Conservation (phyloP, 2,329 filamentous ascomycete genomes). For the Cercospora canescens region DNA sequence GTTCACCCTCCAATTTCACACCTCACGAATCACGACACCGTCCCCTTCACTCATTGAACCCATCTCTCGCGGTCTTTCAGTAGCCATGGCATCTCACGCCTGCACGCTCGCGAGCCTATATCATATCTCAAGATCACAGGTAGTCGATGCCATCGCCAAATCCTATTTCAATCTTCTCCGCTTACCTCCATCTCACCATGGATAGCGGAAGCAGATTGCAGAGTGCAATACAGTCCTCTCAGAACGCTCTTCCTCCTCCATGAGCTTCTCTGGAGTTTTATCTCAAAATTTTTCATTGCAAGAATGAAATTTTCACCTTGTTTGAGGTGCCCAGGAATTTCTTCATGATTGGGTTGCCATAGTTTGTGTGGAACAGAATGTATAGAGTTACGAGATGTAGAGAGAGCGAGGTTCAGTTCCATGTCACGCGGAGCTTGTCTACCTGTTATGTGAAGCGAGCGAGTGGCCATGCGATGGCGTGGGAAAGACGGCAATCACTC, state of each 20-base stretch:
- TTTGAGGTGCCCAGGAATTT: constrained; percentile 36
- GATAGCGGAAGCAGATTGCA: background rate
- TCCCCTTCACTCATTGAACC: no score
- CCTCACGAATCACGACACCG: background rate
- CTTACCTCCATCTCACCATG: background rate
- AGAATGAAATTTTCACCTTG: constrained; percentile 29
- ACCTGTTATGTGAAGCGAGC: no score
- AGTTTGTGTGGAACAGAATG: constrained; percentile 31
- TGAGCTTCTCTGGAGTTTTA: constrained; percentile 29
- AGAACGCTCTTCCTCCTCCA: constrained; percentile 24
- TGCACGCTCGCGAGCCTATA: no score
- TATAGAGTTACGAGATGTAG: background rate
- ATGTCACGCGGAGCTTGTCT: no score
- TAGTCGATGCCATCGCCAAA: no score
- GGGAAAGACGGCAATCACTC: no score
- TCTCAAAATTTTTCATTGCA: constrained; percentile 29
- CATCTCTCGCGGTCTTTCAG: no score
- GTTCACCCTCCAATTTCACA: background rate
- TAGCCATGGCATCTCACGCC: no score
- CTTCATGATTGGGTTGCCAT: constrained; percentile 32
- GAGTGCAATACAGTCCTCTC: constrained; percentile 40
- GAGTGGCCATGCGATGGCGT: no score
- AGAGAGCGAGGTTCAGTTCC: no score
- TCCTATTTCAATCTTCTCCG: background rate
- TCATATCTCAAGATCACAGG: no score